Conservation (phyloP, 768 basidiomycete genomes). For the Tylopilus vinaceipallidus region DNA sequence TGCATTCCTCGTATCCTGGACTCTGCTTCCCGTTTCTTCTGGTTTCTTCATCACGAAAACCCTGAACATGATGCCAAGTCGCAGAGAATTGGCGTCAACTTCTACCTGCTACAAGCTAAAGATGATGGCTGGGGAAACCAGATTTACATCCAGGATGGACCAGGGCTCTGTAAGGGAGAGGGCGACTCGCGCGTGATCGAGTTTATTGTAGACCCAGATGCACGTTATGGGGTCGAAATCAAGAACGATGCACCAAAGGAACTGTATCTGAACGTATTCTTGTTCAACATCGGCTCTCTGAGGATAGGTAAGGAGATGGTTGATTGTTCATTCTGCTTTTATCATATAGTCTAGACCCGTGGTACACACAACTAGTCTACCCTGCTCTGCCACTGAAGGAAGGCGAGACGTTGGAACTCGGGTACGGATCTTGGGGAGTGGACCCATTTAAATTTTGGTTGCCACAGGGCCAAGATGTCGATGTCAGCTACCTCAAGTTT, state of each 20-base stretch:
- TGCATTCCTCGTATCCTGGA: background rate
- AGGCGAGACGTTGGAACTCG: background rate
- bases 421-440: background rate
- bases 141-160: too few relatives aligned
- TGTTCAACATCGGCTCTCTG: background rate
- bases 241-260: slow-evolving; percentile 3
- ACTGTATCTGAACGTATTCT: background rate
- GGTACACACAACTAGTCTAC: background rate
- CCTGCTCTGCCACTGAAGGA: background rate
- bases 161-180: background rate
- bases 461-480: background rate
- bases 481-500: background rate
- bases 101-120: too few relatives aligned
- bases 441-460: slow-evolving; percentile 3
- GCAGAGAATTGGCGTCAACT: background rate
- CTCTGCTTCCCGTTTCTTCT: background rate
- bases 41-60: background rate
- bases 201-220: background rate
- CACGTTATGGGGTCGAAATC: slow-evolving; percentile 2
- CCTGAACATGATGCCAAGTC: background rate
- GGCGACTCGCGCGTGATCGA: background rate
- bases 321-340: background rate
- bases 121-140: too few relatives aligned
- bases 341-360: background rate
- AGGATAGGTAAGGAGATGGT: background rate